A percentile compares a stretch with the other conserved stretches of the same genome.
phyloP scores from a whole-genome alignment of 23 red algal genomes.

The Gracilaria gracilis region DNA sequence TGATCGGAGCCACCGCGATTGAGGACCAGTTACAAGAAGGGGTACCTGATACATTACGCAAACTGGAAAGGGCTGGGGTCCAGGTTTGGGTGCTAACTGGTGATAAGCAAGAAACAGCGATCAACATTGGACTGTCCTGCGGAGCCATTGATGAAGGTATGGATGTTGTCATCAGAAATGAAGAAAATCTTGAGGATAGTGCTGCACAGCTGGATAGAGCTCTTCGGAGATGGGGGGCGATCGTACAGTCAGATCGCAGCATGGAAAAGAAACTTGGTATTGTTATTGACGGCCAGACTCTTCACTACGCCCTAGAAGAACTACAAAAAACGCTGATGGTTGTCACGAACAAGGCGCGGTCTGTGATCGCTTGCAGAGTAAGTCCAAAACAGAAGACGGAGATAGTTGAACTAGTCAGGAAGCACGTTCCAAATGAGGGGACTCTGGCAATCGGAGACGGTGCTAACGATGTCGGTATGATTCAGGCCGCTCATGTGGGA shows the following conservation, averaged over 20 bases:
- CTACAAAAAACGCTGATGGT: slow-evolving; percentile 78
- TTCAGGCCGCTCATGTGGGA: slow-evolving; percentile 97
- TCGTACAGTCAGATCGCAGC: slow-evolving; percentile 60
- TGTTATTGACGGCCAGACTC: slow-evolving; percentile 86
- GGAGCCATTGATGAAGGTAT: slow-evolving; percentile 89
- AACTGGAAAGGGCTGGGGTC: slow-evolving; percentile 78
- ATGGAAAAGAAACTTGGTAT: slow-evolving; percentile 71
- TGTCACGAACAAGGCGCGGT: slow-evolving; percentile 62
- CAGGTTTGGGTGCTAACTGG: slow-evolving; percentile 97
- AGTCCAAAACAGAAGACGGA: slow-evolving; percentile 97
- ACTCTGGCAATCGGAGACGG: slow-evolving; percentile 98
- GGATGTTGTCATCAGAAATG: slow-evolving; percentile 85
- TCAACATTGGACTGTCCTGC: slow-evolving; percentile 97
- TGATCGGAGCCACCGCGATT: slow-evolving; percentile 89
- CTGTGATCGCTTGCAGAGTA: slow-evolving; percentile 93
- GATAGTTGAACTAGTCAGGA: slow-evolving; percentile 85
- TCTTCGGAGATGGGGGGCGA: slow-evolving; percentile 72
- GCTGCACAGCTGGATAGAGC: slow-evolving; percentile 84
- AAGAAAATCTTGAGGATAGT: slow-evolving; percentile 79
- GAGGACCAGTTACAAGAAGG: slow-evolving; percentile 94
- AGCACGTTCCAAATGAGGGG: slow-evolving; percentile 62
- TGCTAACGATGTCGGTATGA: slow-evolving; percentile 99
- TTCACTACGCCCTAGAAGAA: slow-evolving; percentile 78
- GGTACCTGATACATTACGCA: slow-evolving; percentile 89
- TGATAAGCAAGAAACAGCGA: slow-evolving; percentile 98